These are phyloP conservation scores for Phytopythium oedochilum DNA, from an alignment of 352 stramenopile genomes.

Conservation along the genomic window DNA sequence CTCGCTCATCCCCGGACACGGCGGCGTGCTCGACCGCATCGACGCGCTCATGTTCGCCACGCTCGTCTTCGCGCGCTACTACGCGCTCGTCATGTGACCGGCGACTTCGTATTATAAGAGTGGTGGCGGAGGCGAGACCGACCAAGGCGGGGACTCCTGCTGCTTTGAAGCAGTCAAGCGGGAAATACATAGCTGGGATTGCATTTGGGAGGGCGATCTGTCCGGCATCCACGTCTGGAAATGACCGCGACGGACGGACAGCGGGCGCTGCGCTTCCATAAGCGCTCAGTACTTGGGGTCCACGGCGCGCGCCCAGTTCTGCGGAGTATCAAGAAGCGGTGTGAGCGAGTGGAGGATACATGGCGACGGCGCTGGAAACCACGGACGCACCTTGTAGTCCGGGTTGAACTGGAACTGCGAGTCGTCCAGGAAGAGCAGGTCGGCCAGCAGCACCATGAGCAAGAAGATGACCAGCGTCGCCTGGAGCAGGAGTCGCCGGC, in stretches of 20 bases:
- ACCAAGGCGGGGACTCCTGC: too few species aligned
- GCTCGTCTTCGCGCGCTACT: slow-evolving; percentile 60
- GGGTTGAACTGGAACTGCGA: slow-evolving; percentile 80
- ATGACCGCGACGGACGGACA: too few species aligned
- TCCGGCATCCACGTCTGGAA: too few species aligned
- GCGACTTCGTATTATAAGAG: not conserved
- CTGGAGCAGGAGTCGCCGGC: slow-evolving; percentile 13
- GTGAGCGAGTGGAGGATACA: not conserved
- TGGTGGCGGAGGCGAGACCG: too few species aligned
- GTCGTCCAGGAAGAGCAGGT: slow-evolving; percentile 69
- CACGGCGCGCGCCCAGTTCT: slow-evolving; percentile 76
- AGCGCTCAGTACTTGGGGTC: slow-evolving; percentile 70
- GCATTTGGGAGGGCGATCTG: too few species aligned
- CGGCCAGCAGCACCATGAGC: slow-evolving; percentile 59
- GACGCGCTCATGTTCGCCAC: slow-evolving; percentile 93
- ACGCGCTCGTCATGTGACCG: slow-evolving; percentile 22
- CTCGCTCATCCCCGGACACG: slow-evolving; percentile 94
- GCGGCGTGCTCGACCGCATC: slow-evolving; percentile 93
- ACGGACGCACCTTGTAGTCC: slow-evolving; percentile 79
- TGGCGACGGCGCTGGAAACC: too few species aligned
- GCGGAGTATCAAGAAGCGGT: too few species aligned
- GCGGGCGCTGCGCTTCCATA: too few species aligned
- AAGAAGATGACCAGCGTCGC: slow-evolving; percentile 77
- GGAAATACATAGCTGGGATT: slow-evolving; percentile 4
- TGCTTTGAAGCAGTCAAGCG: not conserved